Conservation (phyloP, 2,329 filamentous ascomycete genomes). For the Coniochaeta prunicola region DNA sequence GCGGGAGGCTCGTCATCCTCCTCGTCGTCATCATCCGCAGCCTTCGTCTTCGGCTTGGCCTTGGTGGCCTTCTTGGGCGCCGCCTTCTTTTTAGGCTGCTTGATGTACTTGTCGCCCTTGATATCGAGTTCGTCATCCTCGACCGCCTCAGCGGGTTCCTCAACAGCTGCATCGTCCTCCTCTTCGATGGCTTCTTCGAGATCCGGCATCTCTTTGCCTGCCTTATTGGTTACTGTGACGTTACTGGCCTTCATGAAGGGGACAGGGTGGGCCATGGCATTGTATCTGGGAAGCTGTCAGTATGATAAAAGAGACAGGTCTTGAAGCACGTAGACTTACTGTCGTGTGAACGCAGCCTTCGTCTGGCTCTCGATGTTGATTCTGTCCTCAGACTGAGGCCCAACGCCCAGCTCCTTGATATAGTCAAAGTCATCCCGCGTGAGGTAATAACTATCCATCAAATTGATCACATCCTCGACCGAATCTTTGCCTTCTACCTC, state of each 20-base stretch:
- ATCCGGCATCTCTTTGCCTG: conserved; percentile 73
- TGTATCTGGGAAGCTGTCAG: conserved; percentile 55
- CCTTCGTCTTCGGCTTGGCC: not conserved
- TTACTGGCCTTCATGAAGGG: conserved; percentile 93
- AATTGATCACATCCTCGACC: conserved; percentile 75
- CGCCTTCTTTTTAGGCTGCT: conserved; percentile 71
- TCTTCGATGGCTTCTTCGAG: conserved; percentile 95
- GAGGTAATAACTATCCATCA: conserved; percentile 96
- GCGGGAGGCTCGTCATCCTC: not conserved
- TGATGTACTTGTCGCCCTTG: conserved; percentile 94
- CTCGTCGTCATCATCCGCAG: not conserved
- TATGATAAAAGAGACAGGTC: conserved; percentile 9
- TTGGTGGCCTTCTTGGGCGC: conserved; percentile 16
- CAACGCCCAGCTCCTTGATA: conserved; percentile 85
- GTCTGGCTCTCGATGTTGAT: conserved; percentile 78
- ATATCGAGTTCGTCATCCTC: conserved; percentile 76
- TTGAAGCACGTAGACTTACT: conserved; percentile 47
- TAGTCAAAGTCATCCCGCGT: conserved; percentile 93
- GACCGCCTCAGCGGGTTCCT: conserved; percentile 51
- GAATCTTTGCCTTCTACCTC: conserved; percentile 74
- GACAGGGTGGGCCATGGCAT: conserved; percentile 75
- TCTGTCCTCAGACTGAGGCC: conserved; percentile 67
- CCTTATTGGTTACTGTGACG: conserved; percentile 68
- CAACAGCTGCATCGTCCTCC: conserved; percentile 64
- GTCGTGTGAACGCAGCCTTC: conserved; percentile 82